Evolutionary conservation across 306 rosid species (phyloP), one percentile per base, ranked within the genome.

Genomic region (Fragaria ananassa): DNA sequence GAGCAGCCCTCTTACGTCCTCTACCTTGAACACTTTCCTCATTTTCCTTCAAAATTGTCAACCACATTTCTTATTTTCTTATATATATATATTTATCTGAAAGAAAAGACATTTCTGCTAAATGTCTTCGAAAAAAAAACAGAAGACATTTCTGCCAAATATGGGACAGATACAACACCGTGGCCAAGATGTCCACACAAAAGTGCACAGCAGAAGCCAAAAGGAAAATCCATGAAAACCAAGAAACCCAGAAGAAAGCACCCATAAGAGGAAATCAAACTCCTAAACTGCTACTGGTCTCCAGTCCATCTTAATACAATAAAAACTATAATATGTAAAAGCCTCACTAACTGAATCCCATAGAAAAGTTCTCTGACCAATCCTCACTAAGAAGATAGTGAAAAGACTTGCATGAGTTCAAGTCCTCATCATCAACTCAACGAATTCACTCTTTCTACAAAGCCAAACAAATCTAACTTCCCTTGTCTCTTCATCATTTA

Each of bases 1-100:
- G 77, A 82, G 96, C 92, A 81, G 90, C 88, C 84, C 97, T 91
- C 79, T 95, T 95, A 46, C 82, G 85, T 80, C 93, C 87, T 83
- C 70, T 85, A 47, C 84, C 87, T 35, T 47, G 81, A 60, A 83
- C 76, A 53, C 56, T 89, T 75, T 80, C 82, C 78, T 89, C 99
- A 83, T 89, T 83, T 82, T 92, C 97, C 98, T 92, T 41, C 25
- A 69, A 66, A 80, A 83, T 73, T 64, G 35, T 7, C 54, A 68
- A 76, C 37, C 47, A 68, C 37, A 62, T 73, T 53, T 56, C 66
- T 56, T 56, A 72, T 3, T 46, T 54, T 58, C 34, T 10, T 10
- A 53, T 7, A 53, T 53, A 53, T 18, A 53, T 53, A 53, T 19
- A 53, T 18, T 51, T 51, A 5, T 51, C 23, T 18, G 19, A 56